Evolutionary conservation across 805 yeast species (phyloP).

Genomic region (Ogataea methanolica): DNA sequence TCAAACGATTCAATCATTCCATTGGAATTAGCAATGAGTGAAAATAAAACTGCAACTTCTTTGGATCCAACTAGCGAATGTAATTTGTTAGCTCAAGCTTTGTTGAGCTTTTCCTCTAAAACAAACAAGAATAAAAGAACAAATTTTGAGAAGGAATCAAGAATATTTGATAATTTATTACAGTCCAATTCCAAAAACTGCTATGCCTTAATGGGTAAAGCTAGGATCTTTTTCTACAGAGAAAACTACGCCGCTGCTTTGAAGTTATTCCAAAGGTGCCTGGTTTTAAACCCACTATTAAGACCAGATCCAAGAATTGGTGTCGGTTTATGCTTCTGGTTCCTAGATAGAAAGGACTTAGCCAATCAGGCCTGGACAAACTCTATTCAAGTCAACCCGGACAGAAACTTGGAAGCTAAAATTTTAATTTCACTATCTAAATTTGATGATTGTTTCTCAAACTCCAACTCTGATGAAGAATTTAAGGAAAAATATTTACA

Average conservation of each 20-base stretch:
- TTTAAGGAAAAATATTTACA: slow-evolving; percentile 56
- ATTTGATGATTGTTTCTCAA: slow-evolving; percentile 57
- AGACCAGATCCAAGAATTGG: slow-evolving; percentile 94
- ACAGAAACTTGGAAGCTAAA: slow-evolving; percentile 51
- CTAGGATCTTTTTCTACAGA: slow-evolving; percentile 70
- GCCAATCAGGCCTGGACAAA: slow-evolving; percentile 84
- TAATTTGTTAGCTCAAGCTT: slow-evolving; percentile 63
- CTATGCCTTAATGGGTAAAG: slow-evolving; percentile 78
- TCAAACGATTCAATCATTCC: slow-evolving; percentile 14
- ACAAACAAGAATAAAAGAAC: slow-evolving; percentile 52
- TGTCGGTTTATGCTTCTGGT: slow-evolving; percentile 92
- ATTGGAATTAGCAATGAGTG: slow-evolving; percentile 25
- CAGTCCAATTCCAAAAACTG: slow-evolving; percentile 56
- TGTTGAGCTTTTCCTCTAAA: slow-evolving; percentile 55
- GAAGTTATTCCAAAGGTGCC: slow-evolving; percentile 76
- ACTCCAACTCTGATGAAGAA: slow-evolving; percentile 52
- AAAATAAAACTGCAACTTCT: slow-evolving; percentile 42
- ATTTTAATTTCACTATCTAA: slow-evolving; percentile 63
- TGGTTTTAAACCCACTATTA: slow-evolving; percentile 69
- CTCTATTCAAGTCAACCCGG: slow-evolving; percentile 60
- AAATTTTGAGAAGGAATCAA: slow-evolving; percentile 66
- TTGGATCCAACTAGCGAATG: slow-evolving; percentile 42
- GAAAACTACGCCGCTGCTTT: slow-evolving; percentile 71
- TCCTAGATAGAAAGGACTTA: slow-evolving; percentile 67
- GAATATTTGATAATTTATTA: slow-evolving; percentile 59